These are phyloP conservation scores for Oryza meyeriana DNA, from an alignment of 176 grass and related monocot genomes.

Conservation along the genomic window DNA sequence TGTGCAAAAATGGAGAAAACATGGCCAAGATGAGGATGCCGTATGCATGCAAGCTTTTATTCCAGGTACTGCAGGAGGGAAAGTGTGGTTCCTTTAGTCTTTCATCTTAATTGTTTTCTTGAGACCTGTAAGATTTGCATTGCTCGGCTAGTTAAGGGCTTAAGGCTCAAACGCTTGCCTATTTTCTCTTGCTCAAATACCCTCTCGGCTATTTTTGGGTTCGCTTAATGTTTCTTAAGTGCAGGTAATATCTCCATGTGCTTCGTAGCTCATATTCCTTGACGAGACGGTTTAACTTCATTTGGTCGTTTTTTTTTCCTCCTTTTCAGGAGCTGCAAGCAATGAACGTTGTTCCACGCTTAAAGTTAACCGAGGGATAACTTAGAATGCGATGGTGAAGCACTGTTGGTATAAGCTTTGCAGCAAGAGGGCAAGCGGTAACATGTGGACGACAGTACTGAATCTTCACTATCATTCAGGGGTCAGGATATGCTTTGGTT, in stretches of 20 bases:
- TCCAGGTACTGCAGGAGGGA: conserved; percentile 57
- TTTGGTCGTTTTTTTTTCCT: not conserved
- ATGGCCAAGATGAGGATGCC: conserved; percentile 98
- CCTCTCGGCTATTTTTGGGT: not conserved
- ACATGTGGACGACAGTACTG: not conserved
- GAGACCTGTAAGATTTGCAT: not conserved
- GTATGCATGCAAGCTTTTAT: conserved; percentile 98
- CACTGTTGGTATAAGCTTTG: too few relatives aligned
- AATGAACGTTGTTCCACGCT: conserved; percentile 84
- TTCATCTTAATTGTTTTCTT: not conserved
- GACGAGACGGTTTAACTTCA: not conserved
- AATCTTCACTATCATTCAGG: not conserved
- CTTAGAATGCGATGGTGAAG: not conserved
- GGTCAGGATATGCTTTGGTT: not conserved
- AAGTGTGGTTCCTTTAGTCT: not conserved
- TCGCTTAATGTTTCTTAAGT: not conserved
- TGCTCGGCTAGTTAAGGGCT: not conserved
- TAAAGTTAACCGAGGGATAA: conserved; percentile 72
- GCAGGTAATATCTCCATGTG: not conserved
- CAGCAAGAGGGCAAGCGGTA: too few relatives aligned
- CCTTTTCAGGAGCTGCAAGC: conserved; percentile 70
- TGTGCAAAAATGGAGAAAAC: conserved; percentile 94
- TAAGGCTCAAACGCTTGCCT: not conserved
- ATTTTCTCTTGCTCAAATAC: not conserved
- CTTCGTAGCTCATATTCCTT: not conserved